These are phyloP conservation scores for Xerocomellus amylosporus DNA, from an alignment of 768 basidiomycete species.

Conservation along the genomic window DNA sequence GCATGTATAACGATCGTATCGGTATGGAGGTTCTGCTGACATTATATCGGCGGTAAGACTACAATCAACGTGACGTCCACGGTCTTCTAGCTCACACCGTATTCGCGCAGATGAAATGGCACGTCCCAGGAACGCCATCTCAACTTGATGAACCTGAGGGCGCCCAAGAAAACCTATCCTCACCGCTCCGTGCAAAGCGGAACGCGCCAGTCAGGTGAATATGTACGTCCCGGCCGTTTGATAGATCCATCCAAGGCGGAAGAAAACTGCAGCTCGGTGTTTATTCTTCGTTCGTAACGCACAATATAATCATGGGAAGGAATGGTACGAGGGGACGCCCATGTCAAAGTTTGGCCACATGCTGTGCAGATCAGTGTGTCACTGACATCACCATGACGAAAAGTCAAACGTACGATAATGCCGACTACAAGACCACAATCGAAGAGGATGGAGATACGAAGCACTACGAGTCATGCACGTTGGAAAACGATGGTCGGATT, in stretches of 20 bases:
- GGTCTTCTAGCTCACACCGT: conserved; percentile 6
- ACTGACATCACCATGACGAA: neutral
- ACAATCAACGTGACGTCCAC: neutral
- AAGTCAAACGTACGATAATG: neutral
- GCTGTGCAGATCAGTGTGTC: conserved; percentile 9
- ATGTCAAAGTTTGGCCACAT: conserved; percentile 9
- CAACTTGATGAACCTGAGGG: neutral
- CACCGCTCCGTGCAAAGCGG: conserved; percentile 7
- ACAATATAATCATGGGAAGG: conserved; percentile 7
- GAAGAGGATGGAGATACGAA: conserved; percentile 1
- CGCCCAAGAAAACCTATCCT: neutral
- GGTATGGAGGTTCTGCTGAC: neutral
- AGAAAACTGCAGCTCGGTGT: neutral
- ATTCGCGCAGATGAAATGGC: neutral
- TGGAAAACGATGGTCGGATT: neutral
- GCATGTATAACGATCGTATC: neutral
- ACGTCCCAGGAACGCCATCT: conserved; percentile 3
- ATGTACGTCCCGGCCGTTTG: neutral
- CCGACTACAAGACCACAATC: neutral
- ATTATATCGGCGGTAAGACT: neutral
- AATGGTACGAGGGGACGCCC: neutral
- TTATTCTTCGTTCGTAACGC: neutral
- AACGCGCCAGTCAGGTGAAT: neutral
- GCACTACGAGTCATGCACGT: neutral
- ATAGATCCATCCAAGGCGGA: conserved; percentile 1